phyloP scores from a whole-genome alignment of 148 eudicot genomes.

The Silene conica region DNA sequence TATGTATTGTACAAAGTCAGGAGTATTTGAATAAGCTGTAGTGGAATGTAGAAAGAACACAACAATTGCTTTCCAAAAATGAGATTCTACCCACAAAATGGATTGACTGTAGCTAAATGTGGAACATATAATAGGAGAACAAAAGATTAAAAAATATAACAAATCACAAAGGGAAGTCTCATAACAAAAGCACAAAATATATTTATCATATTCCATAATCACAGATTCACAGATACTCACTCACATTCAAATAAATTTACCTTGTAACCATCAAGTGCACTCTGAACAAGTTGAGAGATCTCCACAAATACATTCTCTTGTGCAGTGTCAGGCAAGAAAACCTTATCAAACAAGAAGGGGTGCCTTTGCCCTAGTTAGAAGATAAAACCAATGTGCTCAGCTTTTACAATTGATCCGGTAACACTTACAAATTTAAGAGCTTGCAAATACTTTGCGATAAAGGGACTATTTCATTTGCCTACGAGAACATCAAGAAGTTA shows the following conservation, averaged over 20 bases:
- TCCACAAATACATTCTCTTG: conserved; percentile 94
- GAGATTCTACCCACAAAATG: not conserved
- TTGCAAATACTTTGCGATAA: not conserved
- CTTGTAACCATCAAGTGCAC: conserved; percentile 99
- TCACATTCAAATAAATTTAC: conserved; percentile 29
- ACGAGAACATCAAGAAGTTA: conserved; percentile 4
- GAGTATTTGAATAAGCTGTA: not conserved
- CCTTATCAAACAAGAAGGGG: conserved; percentile 81
- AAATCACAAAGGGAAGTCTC: not conserved
- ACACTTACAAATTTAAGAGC: not conserved
- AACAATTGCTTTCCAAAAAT: not conserved
- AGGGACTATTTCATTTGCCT: not conserved
- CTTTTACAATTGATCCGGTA: not conserved
- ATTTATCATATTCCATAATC: not conserved
- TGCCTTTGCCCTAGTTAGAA: conserved; percentile 67
- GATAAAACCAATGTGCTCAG: conserved; percentile 11
- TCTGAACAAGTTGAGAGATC: conserved; percentile 97
- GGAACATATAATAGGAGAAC: not conserved
- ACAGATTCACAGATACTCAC: not conserved
- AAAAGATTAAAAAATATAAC: not conserved
- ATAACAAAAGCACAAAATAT: not conserved
- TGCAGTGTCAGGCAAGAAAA: conserved; percentile 74
- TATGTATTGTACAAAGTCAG: not conserved
- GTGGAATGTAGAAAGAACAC: not conserved
- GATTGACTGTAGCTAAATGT: not conserved